Conservation (phyloP, 331 rosid genomes). For the Rosa hybrid region DNA sequence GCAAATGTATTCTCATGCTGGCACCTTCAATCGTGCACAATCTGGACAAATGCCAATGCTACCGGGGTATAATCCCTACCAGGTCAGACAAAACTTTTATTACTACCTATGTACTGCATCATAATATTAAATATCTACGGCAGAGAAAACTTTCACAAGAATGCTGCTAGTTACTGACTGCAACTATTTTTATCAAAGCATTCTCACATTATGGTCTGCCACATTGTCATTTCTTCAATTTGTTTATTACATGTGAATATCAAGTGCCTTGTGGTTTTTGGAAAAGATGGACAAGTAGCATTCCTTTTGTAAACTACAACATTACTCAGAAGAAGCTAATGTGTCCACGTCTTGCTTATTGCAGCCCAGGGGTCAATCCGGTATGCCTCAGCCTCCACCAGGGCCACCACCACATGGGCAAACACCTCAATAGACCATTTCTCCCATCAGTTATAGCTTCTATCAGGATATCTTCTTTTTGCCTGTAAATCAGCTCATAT, state of each 20-base stretch:
- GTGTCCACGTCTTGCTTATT: constrained; percentile 14
- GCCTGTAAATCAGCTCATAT: constrained; percentile 1
- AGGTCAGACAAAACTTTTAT: constrained; percentile 47
- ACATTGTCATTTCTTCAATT: too few species aligned
- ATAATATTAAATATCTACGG: too few species aligned
- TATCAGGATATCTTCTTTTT: constrained; percentile 2
- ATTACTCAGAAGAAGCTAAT: neutral
- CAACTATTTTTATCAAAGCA: too few species aligned
- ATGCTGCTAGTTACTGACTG: too few species aligned
- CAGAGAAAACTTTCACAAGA: too few species aligned
- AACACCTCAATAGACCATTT: constrained; percentile 52
- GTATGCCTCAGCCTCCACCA: constrained; percentile 67
- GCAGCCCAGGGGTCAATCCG: constrained; percentile 75
- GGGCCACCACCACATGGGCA: constrained; percentile 58
- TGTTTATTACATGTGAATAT: too few species aligned
- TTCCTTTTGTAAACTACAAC: too few species aligned
- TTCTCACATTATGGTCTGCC: too few species aligned
- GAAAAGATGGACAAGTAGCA: neutral
- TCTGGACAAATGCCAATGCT: constrained; percentile 92
- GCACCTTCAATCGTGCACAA: constrained; percentile 73
- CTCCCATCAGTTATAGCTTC: neutral
- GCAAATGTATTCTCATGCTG: constrained; percentile 78
- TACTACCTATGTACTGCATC: too few species aligned
- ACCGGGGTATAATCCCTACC: constrained; percentile 94
- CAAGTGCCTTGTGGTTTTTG: too few species aligned